Evolutionary conservation across 192 early-diverging fungal species (phyloP).

Genomic region (Backusella macrospora): DNA sequence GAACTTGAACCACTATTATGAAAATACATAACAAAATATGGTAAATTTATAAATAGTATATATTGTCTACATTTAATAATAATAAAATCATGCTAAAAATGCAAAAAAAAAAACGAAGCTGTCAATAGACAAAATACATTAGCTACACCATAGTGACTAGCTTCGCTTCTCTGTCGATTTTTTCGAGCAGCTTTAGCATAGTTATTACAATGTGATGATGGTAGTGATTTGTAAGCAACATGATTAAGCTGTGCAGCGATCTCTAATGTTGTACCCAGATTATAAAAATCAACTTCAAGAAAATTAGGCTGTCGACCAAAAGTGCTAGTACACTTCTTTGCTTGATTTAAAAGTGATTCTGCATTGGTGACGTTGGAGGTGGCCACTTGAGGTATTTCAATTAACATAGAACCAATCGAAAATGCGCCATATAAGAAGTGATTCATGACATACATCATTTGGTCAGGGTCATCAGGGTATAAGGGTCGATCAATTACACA

Average conservation of each 20-base stretch:
- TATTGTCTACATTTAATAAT: too few species aligned
- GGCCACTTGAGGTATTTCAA: conserved; percentile 59
- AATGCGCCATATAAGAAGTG: conserved; percentile 67
- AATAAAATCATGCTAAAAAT: too few species aligned
- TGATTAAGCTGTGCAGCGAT: conserved; percentile 35
- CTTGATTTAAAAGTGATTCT: conserved; percentile 55
- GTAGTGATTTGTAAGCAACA: conserved; percentile 14
- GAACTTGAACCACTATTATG: too few species aligned
- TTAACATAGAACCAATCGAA: conserved; percentile 24
- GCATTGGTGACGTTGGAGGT: conserved; percentile 57
- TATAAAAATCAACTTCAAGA: conserved; percentile 77
- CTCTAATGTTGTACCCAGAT: conserved; percentile 48
- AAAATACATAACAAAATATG: too few species aligned
- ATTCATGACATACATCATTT: conserved; percentile 71
- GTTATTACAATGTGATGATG: conserved; percentile 18
- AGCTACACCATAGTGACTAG: too few species aligned
- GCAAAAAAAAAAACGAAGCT: too few species aligned
- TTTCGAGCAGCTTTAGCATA: not conserved
- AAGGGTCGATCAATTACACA: conserved; percentile 63
- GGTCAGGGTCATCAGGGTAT: conserved; percentile 24
- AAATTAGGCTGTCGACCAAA: conserved; percentile 65
- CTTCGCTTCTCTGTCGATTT: not conserved
- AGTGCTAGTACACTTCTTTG: conserved; percentile 51
- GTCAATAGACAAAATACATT: too few species aligned
- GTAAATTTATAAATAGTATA: too few species aligned